These are phyloP conservation scores for Chlamydomonas incerta DNA, from an alignment of 139 green algal genomes.

Conservation along the genomic window DNA sequence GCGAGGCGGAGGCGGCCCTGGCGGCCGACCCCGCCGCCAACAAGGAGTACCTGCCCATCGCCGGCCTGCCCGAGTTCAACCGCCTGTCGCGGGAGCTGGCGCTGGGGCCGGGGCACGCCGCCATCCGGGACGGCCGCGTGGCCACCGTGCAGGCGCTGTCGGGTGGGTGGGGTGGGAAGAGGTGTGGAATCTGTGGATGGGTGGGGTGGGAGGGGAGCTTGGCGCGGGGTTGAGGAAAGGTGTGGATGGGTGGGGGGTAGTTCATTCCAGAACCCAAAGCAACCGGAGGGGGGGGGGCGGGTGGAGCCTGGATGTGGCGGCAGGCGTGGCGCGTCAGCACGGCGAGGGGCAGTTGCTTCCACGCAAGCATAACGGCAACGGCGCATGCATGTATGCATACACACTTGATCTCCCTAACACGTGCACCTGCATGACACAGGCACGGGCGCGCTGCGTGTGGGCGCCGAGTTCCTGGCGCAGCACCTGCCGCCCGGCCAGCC, in stretches of 20 bases:
- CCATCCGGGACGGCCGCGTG: slow-evolving; percentile 61
- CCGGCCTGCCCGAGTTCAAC: slow-evolving; percentile 82
- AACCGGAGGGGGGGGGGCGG: background rate
- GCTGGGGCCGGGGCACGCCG: slow-evolving; percentile 66
- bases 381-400: no score
- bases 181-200: background rate
- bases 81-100: slow-evolving; percentile 73
- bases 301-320: background rate
- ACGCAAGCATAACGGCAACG: no score
- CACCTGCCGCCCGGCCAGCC: slow-evolving; percentile 65
- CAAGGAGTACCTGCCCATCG: slow-evolving; percentile 91
- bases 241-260: background rate
- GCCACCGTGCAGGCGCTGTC: slow-evolving; percentile 83
- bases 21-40: slow-evolving; percentile 75
- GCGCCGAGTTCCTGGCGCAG: slow-evolving; percentile 78
- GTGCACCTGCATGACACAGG: no score
- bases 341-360: no score
- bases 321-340: no score
- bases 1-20: slow-evolving; percentile 85
- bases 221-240: no score
- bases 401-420: no score
- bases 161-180: slow-evolving; percentile 37
- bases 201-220: no score
- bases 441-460: slow-evolving; percentile 81
- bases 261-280: no score